Conservation (phyloP, 2,329 filamentous ascomycete genomes). For the Colletotrichum gloeosporioides region DNA sequence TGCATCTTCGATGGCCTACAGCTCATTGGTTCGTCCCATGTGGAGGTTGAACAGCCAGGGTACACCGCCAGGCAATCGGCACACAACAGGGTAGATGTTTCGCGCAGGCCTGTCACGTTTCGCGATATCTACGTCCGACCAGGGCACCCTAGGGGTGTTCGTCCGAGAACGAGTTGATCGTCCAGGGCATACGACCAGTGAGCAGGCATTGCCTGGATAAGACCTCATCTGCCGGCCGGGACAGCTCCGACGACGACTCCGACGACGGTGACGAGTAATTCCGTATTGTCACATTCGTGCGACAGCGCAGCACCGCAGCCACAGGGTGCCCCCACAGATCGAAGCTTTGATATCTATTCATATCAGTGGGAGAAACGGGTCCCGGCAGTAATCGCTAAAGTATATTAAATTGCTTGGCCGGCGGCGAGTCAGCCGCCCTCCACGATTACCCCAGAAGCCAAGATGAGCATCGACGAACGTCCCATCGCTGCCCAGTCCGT, state of each 20-base stretch:
- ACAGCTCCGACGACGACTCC: not conserved
- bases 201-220: not conserved
- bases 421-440: constrained; percentile 6
- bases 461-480: not conserved
- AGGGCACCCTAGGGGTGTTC: not conserved
- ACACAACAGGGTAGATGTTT: not conserved
- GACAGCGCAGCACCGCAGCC: not conserved
- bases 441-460: constrained; percentile 17
- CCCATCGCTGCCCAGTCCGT: not conserved
- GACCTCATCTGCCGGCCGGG: not conserved
- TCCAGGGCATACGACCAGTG: not conserved
- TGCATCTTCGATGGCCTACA: not conserved
- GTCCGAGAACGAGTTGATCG: not conserved
- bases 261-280: not conserved
- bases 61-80: not conserved
- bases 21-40: not conserved
- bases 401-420: constrained; percentile 1
- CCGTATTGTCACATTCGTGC: not conserved
- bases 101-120: not conserved
- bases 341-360: not conserved
- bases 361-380: not conserved
- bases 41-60: not conserved
- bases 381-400: not conserved
- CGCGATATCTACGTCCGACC: not conserved
- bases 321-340: constrained; percentile 1